These are phyloP conservation scores for Phellinidium pouzarii DNA, from an alignment of 1,284 basidiomycete species.

Conservation along the genomic window DNA sequence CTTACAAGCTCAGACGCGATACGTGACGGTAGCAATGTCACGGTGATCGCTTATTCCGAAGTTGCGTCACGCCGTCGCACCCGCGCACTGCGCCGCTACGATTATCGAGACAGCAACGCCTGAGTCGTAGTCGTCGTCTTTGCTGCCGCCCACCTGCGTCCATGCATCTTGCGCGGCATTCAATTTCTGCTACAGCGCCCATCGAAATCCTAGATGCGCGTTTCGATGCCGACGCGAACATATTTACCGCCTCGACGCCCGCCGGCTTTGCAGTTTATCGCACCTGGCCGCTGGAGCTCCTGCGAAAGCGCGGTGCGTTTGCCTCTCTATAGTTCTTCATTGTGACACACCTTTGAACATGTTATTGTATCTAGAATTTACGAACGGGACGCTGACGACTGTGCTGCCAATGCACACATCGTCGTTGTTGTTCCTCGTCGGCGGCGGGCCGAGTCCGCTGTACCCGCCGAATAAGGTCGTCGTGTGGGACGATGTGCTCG, in stretches of 20 bases:
- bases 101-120: neutral
- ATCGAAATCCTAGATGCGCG: slow-evolving; percentile 72
- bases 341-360: slow-evolving; percentile 17
- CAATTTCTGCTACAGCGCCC: slow-evolving; percentile 74
- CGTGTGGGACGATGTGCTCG: slow-evolving; percentile 78
- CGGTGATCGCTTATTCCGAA: neutral
- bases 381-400: slow-evolving; percentile 72
- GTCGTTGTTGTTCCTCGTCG: slow-evolving; percentile 83
- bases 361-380: slow-evolving; percentile 46
- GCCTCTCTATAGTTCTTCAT: neutral
- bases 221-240: slow-evolving; percentile 70
- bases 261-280: slow-evolving; percentile 86
- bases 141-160: slow-evolving; percentile 12
- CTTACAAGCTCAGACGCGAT: slow-evolving; percentile 1
- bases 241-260: slow-evolving; percentile 80
- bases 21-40: neutral
- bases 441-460: slow-evolving; percentile 84
- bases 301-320: slow-evolving; percentile 71
- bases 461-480: slow-evolving; percentile 94
- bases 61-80: neutral
- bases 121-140: neutral
- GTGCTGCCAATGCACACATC: slow-evolving; percentile 79
- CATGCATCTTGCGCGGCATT: slow-evolving; percentile 88
- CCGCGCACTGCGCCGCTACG: neutral
- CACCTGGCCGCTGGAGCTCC: slow-evolving; percentile 68